Conservation (phyloP, 2,329 filamentous ascomycete genomes). For the Trichoderma brevicompactum region DNA sequence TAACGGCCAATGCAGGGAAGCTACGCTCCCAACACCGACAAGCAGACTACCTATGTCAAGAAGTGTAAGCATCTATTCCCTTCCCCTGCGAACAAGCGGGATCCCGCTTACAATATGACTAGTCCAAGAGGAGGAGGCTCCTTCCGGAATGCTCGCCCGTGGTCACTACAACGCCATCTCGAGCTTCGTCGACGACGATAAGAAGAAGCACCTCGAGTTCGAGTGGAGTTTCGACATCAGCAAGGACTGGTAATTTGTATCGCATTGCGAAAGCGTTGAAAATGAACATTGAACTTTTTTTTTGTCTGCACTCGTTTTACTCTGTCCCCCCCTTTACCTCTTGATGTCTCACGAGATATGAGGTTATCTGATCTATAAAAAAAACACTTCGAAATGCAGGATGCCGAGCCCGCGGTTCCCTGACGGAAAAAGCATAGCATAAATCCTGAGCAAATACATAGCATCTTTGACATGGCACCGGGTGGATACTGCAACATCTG, state of each 20-base stretch:
- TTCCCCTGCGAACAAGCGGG: neutral
- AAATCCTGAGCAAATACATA: conserved; percentile 13
- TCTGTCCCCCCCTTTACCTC: conserved; percentile 1
- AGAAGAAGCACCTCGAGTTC: conserved; percentile 86
- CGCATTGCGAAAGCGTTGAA: conserved; percentile 7
- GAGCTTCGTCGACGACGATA: conserved; percentile 94
- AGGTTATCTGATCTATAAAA: conserved; percentile 14
- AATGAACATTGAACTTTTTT: neutral
- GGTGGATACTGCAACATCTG: neutral
- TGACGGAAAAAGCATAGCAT: conserved; percentile 22
- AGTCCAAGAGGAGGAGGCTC: conserved; percentile 93
- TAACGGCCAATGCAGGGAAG: conserved; percentile 67
- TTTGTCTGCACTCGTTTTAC: conserved; percentile 19
- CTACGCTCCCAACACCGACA: conserved; percentile 89
- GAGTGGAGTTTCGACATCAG: conserved; percentile 96
- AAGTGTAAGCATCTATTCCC: conserved; percentile 68
- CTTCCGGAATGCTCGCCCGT: conserved; percentile 85
- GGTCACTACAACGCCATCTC: conserved; percentile 89
- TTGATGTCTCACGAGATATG: conserved; percentile 21
- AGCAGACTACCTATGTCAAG: conserved; percentile 85
- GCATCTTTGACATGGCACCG: neutral
- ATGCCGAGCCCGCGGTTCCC: neutral
- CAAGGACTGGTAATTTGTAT: conserved; percentile 79
- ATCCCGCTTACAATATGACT: conserved; percentile 28
- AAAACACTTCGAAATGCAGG: conserved; percentile 9